A percentile compares a stretch with the other conserved stretches of the same genome.
Evolutionary conservation across 768 basidiomycete species (phyloP).

Genomic region (Megacollybia marginata): DNA sequence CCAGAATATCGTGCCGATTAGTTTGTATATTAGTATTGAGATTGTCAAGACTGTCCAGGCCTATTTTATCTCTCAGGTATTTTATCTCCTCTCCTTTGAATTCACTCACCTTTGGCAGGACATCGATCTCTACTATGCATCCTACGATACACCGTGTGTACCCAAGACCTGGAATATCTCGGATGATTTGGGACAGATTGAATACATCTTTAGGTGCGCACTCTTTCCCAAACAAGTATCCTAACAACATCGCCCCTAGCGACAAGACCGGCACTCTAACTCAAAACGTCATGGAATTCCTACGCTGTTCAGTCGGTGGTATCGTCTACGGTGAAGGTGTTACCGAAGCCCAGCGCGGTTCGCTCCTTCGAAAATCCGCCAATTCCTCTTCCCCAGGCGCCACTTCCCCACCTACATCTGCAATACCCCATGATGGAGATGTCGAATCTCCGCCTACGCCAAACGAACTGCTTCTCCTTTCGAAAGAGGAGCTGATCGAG

Average conservation of each 20-base stretch:
- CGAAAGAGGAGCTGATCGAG: slow-evolving; percentile 64
- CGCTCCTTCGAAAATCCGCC: slow-evolving; percentile 75
- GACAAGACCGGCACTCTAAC: slow-evolving; percentile 98
- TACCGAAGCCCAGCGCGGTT: slow-evolving; percentile 92
- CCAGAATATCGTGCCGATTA: slow-evolving; percentile 96
- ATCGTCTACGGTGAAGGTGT: slow-evolving; percentile 87
- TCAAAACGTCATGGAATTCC: slow-evolving; percentile 98
- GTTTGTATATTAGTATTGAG: slow-evolving; percentile 95
- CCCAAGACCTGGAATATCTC: slow-evolving; percentile 99
- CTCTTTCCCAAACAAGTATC: too few relatives aligned
- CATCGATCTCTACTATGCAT: slow-evolving; percentile 90
- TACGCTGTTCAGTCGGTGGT: slow-evolving; percentile 86
- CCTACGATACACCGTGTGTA: slow-evolving; percentile 80
- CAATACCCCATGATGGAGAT: too few relatives aligned
- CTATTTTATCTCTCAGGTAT: slow-evolving; percentile 68
- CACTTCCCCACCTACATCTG: too few relatives aligned
- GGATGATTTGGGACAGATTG: slow-evolving; percentile 97
- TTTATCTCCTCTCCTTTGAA: too few relatives aligned
- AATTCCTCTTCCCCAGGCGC: slow-evolving; percentile 30
- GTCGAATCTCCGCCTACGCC: too few relatives aligned
- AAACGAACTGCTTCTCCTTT: slow-evolving; percentile 19
- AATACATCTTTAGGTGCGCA: slow-evolving; percentile 50
- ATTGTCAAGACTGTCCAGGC: slow-evolving; percentile 98
- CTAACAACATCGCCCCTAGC: slow-evolving; percentile 24
- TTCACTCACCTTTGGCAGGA: slow-evolving; percentile 43